Evolutionary conservation across 495 filamentous ascomycete species (phyloP).

Genomic region (Delitschia confertaspora): DNA sequence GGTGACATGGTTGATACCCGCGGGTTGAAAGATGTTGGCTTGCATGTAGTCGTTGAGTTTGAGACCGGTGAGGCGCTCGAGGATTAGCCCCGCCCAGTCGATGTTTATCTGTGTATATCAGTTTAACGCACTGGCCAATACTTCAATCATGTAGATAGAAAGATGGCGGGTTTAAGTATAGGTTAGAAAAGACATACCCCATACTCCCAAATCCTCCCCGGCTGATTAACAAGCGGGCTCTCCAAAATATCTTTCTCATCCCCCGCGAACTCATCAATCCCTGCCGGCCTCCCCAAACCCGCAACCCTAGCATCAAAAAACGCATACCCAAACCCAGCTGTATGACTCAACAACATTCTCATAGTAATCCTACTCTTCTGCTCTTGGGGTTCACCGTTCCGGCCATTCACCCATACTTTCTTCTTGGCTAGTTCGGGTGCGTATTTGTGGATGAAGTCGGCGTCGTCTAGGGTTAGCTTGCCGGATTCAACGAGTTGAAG

Average conservation of each 20-base stretch:
- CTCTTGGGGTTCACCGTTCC: constrained; percentile 29
- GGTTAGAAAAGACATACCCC: constrained; percentile 37
- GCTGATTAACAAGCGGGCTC: constrained; percentile 47
- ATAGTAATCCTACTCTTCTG: constrained; percentile 51
- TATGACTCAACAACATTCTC: constrained; percentile 54
- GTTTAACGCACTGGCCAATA: constrained; percentile 2
- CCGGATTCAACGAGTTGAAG: constrained; percentile 52
- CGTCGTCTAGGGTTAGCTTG: constrained; percentile 41
- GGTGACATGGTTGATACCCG: constrained; percentile 44
- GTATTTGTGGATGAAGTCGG: constrained; percentile 37
- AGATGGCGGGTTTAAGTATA: neutral
- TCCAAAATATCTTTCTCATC: constrained; percentile 35
- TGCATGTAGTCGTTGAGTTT: constrained; percentile 50
- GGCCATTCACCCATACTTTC: constrained; percentile 20
- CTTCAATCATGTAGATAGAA: neutral
- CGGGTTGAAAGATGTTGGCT: constrained; percentile 47
- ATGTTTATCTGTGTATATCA: constrained; percentile 38
- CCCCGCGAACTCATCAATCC: constrained; percentile 48
- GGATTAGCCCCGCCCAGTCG: constrained; percentile 52
- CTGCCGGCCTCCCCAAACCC: constrained; percentile 39
- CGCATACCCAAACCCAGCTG: constrained; percentile 37
- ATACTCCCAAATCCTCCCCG: constrained; percentile 50
- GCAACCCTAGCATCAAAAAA: constrained; percentile 47
- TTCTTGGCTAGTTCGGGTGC: constrained; percentile 42
- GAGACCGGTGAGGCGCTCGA: constrained; percentile 45